Conservation (phyloP, 345 rosid genomes). For the Aurinia saxatilis region DNA sequence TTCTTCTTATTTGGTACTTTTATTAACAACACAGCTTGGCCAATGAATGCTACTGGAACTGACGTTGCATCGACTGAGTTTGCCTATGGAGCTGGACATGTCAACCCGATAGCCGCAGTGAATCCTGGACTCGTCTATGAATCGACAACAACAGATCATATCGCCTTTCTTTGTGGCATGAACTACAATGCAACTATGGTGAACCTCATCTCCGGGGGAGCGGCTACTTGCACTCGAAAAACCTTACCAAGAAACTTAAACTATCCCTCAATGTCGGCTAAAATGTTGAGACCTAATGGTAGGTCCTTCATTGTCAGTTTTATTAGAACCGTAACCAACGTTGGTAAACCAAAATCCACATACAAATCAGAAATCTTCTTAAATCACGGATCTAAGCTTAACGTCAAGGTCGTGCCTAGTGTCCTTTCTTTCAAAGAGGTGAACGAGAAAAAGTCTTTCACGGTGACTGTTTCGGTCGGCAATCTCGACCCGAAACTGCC, state of each 20-base stretch:
- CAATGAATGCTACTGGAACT: slow-evolving; percentile 19
- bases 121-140: slow-evolving; percentile 35
- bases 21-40: slow-evolving; percentile 21
- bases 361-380: slow-evolving; percentile 27
- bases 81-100: slow-evolving; percentile 43
- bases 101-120: slow-evolving; percentile 38
- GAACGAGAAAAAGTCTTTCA: slow-evolving; percentile 31
- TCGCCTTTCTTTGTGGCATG: slow-evolving; percentile 33
- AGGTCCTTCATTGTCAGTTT: slow-evolving; percentile 18
- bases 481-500: neutral
- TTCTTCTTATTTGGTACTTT: neutral
- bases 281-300: neutral
- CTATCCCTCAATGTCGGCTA: slow-evolving; percentile 37
- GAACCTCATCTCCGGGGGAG: slow-evolving; percentile 23
- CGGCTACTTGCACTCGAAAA: slow-evolving; percentile 23
- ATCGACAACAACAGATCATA: slow-evolving; percentile 19
- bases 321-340: slow-evolving; percentile 47
- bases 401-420: slow-evolving; percentile 28
- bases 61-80: slow-evolving; percentile 28
- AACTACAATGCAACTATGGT: slow-evolving; percentile 11
- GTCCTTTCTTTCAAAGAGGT: slow-evolving; percentile 26
- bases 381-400: neutral
- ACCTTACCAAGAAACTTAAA: slow-evolving; percentile 30
- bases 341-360: slow-evolving; percentile 32
- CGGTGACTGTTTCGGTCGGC: slow-evolving; percentile 20